phyloP scores from a whole-genome alignment of 306 rosid genomes.

The Vigna unguiculata region DNA sequence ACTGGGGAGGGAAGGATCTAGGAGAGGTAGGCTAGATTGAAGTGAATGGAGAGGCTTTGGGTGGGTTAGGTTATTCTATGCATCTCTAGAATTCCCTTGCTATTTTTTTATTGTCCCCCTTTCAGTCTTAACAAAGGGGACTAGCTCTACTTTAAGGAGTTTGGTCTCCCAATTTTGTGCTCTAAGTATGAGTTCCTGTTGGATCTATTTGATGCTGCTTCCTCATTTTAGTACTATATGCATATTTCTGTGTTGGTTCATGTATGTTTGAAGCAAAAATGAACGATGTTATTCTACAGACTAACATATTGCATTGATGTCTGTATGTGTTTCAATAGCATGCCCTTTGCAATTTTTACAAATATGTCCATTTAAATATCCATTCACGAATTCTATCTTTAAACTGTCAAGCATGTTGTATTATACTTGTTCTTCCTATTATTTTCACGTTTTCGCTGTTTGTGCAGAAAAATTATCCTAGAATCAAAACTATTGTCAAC shows the following conservation, averaged over 20 bases:
- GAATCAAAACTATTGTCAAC: conserved; percentile 89
- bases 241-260: background rate
- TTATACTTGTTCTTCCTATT: conserved; percentile 30
- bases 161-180: conserved; percentile 22
- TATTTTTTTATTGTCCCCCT: background rate
- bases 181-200: background rate
- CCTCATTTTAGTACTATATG: conserved; percentile 31
- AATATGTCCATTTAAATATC: conserved; percentile 32
- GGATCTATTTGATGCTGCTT: conserved; percentile 15
- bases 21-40: background rate
- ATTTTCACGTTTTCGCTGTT: conserved; percentile 16
- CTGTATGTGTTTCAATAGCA: conserved; percentile 19
- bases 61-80: background rate
- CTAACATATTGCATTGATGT: conserved; percentile 1
- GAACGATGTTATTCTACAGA: conserved; percentile 9
- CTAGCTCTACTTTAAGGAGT: background rate
- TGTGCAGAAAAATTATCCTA: conserved; percentile 90
- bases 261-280: conserved; percentile 20
- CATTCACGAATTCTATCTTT: conserved; percentile 26
- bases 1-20: background rate
- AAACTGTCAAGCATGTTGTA: conserved; percentile 1
- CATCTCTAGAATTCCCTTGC: background rate
- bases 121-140: background rate
- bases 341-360: background rate
- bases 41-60: background rate